phyloP scores from a whole-genome alignment of 139 green algal species.

The Prasinococcaceae sp. region DNA sequence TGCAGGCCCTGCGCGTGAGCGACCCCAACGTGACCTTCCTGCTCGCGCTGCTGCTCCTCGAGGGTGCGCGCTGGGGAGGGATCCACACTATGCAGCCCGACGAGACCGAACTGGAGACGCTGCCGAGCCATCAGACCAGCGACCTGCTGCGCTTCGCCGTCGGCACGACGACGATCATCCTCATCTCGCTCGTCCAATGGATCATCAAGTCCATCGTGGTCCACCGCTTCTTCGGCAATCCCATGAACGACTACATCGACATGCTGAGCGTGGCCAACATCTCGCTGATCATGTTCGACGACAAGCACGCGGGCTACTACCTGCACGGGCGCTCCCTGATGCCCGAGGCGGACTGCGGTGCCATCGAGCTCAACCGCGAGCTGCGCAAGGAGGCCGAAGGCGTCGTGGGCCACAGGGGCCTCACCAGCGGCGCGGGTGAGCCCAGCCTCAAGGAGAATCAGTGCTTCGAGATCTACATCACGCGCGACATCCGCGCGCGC shows the following conservation, averaged over 20 bases:
- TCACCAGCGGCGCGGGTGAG: not conserved
- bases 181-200: constrained; percentile 4
- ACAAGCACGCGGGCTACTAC: constrained; percentile 19
- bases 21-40: constrained; percentile 2
- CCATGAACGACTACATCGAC: constrained; percentile 19
- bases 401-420: not conserved
- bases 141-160: constrained; percentile 15
- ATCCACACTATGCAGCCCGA: constrained; percentile 11
- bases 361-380: constrained; percentile 2
- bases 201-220: constrained; percentile 10
- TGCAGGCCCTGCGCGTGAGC: constrained; percentile 10
- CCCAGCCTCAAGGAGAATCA: constrained; percentile 1
- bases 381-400: constrained; percentile 4
- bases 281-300: constrained; percentile 13
- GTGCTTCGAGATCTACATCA: constrained; percentile 13
- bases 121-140: not conserved
- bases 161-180: not conserved
- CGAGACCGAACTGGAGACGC: not conserved
- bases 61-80: not conserved
- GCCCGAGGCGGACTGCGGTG: constrained; percentile 11
- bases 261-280: constrained; percentile 19
- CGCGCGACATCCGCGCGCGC: not conserved
- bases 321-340: constrained; percentile 18
- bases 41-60: constrained; percentile 5
- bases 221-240: constrained; percentile 10